Percentiles rank a stretch among this genome's conserved stretches.
phyloP scores from a whole-genome alignment of 805 yeast genomes.

The Gaillardinia entomophila region DNA sequence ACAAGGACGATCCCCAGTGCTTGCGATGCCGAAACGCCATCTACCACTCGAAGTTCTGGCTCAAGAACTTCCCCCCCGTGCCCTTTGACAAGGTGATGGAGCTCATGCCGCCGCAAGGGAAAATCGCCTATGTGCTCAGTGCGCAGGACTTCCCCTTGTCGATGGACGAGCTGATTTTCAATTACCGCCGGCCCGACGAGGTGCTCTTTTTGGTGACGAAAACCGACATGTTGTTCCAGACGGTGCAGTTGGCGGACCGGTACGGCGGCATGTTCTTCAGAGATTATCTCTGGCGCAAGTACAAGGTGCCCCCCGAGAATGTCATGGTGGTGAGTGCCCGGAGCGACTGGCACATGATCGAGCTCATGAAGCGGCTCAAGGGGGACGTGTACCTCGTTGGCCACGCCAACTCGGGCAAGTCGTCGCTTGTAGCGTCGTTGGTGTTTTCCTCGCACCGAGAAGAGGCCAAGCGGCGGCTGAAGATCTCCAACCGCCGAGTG shows the following conservation, averaged over 20 bases:
- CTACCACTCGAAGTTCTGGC: constrained; percentile 35
- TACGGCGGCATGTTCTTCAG: constrained; percentile 24
- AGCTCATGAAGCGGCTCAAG: constrained; percentile 32
- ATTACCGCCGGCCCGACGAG: constrained; percentile 25
- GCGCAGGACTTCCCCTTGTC: constrained; percentile 71
- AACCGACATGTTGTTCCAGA: constrained; percentile 38
- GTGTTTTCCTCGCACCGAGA: constrained; percentile 13
- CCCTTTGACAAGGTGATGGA: constrained; percentile 13
- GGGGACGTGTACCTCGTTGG: constrained; percentile 52
- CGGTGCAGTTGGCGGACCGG: constrained; percentile 16
- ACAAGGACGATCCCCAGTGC: constrained; percentile 38
- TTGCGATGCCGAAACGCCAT: constrained; percentile 51
- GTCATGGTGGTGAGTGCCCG: constrained; percentile 48
- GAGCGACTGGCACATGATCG: constrained; percentile 46
- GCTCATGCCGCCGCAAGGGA: constrained; percentile 38
- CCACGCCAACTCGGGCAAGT: constrained; percentile 65
- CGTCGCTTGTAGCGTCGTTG: constrained; percentile 50
- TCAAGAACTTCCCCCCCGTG: constrained; percentile 14
- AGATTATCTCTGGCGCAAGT: constrained; percentile 27
- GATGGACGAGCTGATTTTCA: constrained; percentile 30
- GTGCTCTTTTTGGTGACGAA: constrained; percentile 38
- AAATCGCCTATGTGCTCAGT: constrained; percentile 56
- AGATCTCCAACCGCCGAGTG: neutral
- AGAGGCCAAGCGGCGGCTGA: neutral
- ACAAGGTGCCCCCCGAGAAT: constrained; percentile 28